phyloP scores from a whole-genome alignment of 805 yeast genomes.

The Tetrapisispora fleetii region DNA sequence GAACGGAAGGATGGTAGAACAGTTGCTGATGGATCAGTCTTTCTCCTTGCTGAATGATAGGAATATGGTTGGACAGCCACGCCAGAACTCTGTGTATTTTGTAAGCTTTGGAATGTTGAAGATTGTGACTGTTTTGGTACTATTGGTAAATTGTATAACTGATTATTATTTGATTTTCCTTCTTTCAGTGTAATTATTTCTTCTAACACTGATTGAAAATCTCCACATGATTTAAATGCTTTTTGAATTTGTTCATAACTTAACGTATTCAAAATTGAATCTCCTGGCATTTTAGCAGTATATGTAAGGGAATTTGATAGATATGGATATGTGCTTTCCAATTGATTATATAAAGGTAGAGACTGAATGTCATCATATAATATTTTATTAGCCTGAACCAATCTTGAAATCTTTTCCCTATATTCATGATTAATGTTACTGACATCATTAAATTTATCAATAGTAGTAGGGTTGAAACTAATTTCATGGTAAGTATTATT shows the following conservation, averaged over 20 bases:
- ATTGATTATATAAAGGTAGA: neutral
- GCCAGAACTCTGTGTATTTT: too few species aligned
- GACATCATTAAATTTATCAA: neutral
- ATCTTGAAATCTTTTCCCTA: neutral
- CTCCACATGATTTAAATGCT: neutral
- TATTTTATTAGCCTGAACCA: neutral
- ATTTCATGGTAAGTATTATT: neutral
- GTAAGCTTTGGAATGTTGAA: neutral
- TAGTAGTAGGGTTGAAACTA: neutral
- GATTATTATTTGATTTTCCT: neutral
- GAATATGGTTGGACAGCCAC: neutral
- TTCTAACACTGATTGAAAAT: neutral
- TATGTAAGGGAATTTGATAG: neutral
- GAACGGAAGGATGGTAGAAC: slow-evolving; percentile 2
- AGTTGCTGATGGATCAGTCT: neutral
- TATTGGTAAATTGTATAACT: neutral
- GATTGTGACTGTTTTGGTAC: neutral
- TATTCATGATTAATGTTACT: neutral
- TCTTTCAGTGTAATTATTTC: neutral
- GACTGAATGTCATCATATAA: neutral
- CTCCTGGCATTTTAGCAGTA: neutral
- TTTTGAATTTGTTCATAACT: neutral
- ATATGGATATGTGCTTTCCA: slow-evolving; percentile 1
- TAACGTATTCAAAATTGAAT: neutral
- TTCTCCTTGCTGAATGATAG: neutral